phyloP scores from a whole-genome alignment of 352 stramenopile genomes.

The Globisporangium perplexum region DNA sequence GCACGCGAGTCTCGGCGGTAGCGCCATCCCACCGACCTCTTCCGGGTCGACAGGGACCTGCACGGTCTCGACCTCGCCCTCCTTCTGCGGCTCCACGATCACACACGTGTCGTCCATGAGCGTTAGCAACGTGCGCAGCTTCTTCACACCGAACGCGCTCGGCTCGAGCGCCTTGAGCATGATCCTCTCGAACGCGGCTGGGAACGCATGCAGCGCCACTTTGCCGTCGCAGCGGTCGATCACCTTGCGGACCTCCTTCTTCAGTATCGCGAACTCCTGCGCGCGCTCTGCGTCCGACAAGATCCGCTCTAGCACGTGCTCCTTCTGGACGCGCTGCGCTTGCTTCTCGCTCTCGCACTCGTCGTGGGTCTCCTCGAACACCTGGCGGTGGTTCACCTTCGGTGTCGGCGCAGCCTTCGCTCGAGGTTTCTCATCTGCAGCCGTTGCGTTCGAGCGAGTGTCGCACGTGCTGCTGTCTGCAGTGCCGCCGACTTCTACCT shows the following conservation, averaged over 20 bases:
- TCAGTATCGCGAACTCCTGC: conserved; percentile 50
- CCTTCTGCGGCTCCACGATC: conserved; percentile 36
- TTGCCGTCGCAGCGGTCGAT: conserved; percentile 50
- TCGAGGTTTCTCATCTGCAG: background rate
- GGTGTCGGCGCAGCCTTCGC: background rate
- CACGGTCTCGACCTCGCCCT: conserved; percentile 58
- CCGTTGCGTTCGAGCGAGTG: conserved; percentile 1
- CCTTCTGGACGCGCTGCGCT: conserved; percentile 28
- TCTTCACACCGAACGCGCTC: conserved; percentile 62
- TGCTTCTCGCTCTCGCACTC: conserved; percentile 9
- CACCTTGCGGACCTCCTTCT: conserved; percentile 71
- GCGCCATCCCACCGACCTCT: conserved; percentile 19
- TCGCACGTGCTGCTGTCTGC: conserved; percentile 11
- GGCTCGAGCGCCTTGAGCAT: conserved; percentile 70
- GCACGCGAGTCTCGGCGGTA: conserved; percentile 39
- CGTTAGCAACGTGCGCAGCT: conserved; percentile 56
- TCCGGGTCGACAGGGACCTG: conserved; percentile 41
- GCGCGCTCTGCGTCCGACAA: conserved; percentile 34
- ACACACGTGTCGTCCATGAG: conserved; percentile 52
- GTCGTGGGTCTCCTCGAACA: conserved; percentile 35
- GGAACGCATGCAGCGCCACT: conserved; percentile 46
- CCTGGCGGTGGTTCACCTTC: conserved; percentile 26
- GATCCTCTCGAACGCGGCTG: conserved; percentile 39
- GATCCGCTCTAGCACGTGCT: conserved; percentile 42
- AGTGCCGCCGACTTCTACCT: background rate